phyloP scores from a whole-genome alignment of 1,139 yeast genomes.

The Geotrichum phurueaensis region DNA sequence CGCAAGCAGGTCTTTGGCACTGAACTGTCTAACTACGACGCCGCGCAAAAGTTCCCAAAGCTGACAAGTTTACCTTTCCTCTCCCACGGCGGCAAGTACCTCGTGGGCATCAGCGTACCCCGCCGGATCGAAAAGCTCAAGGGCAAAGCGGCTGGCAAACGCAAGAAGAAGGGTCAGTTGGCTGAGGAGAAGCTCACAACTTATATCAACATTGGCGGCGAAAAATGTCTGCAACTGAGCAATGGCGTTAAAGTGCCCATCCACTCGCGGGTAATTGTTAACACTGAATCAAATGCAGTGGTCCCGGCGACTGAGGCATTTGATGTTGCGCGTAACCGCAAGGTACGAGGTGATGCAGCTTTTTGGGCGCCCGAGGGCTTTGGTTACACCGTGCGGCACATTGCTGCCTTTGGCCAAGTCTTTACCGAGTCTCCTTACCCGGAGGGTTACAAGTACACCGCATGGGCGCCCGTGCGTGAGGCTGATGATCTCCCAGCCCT shows the following conservation, averaged over 20 bases:
- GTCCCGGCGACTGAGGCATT: slow-evolving; percentile 73
- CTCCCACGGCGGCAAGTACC: slow-evolving; percentile 41
- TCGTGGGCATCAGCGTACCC: slow-evolving; percentile 69
- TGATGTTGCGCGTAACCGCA: slow-evolving; percentile 37
- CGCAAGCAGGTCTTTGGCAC: slow-evolving; percentile 54
- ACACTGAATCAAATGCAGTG: slow-evolving; percentile 52
- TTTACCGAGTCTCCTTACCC: slow-evolving; percentile 65
- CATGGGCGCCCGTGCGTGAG: slow-evolving; percentile 64
- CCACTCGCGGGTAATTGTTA: slow-evolving; percentile 77
- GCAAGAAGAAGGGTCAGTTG: slow-evolving; percentile 26
- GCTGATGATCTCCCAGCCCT: slow-evolving; percentile 10
- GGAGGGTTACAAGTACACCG: slow-evolving; percentile 65
- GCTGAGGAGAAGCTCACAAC: slow-evolving; percentile 44
- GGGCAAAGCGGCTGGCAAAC: slow-evolving; percentile 46
- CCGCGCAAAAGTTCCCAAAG: slow-evolving; percentile 64
- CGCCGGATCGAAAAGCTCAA: slow-evolving; percentile 42
- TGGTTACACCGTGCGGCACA: slow-evolving; percentile 73
- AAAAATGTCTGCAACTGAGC: slow-evolving; percentile 49
- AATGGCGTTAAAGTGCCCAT: slow-evolving; percentile 60
- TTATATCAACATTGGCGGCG: slow-evolving; percentile 68
- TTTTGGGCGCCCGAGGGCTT: slow-evolving; percentile 34
- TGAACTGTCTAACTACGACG: slow-evolving; percentile 42
- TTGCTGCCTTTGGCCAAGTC: slow-evolving; percentile 52
- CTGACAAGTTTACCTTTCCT: slow-evolving; percentile 70
- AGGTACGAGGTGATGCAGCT: slow-evolving; percentile 6